A percentile compares a stretch with the other conserved stretches of the same genome.
phyloP scores from a whole-genome alignment of 2,329 filamentous ascomycete genomes.

The Shiraia bambusicola region DNA sequence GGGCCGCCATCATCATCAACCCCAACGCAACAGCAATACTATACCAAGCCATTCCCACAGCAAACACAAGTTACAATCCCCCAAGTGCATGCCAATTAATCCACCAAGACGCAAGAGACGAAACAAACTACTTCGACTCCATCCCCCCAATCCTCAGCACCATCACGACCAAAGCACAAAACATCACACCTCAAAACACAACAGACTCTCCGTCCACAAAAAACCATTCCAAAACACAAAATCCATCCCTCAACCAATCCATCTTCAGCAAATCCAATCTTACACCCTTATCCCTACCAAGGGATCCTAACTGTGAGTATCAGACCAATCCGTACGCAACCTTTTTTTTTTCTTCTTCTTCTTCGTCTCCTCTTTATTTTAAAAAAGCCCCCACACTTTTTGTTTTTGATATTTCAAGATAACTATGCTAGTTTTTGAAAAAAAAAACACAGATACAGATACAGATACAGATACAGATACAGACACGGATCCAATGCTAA shows the following conservation, averaged over 20 bases:
- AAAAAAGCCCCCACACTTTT: too few relatives aligned
- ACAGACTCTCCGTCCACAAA: conserved; percentile 44
- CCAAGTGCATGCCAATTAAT: conserved; percentile 60
- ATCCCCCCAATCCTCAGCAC: conserved; percentile 54
- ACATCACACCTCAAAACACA: conserved; percentile 49
- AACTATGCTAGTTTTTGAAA: too few relatives aligned
- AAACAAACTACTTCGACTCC: conserved; percentile 56
- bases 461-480: too few relatives aligned
- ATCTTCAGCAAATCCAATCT: conserved; percentile 59
- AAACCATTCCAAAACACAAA: conserved; percentile 48
- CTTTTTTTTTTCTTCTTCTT: background rate
- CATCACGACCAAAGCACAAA: conserved; percentile 51
- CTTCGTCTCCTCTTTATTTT: too few relatives aligned
- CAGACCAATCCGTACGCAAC: conserved; percentile 60
- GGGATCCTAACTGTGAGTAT: conserved; percentile 62
- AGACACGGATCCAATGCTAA: conserved; percentile 63
- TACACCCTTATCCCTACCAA: conserved; percentile 55
- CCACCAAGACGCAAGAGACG: conserved; percentile 58
- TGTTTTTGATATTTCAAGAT: too few relatives aligned
- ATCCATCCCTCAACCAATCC: conserved; percentile 55
- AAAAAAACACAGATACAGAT: too few relatives aligned
- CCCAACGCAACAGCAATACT: conserved; percentile 62
- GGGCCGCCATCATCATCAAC: conserved; percentile 64
- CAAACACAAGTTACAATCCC: conserved; percentile 62
- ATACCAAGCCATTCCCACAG: conserved; percentile 55